These are phyloP conservation scores for Kwoniella pini DNA, from an alignment of 768 basidiomycete genomes.

Conservation along the genomic window DNA sequence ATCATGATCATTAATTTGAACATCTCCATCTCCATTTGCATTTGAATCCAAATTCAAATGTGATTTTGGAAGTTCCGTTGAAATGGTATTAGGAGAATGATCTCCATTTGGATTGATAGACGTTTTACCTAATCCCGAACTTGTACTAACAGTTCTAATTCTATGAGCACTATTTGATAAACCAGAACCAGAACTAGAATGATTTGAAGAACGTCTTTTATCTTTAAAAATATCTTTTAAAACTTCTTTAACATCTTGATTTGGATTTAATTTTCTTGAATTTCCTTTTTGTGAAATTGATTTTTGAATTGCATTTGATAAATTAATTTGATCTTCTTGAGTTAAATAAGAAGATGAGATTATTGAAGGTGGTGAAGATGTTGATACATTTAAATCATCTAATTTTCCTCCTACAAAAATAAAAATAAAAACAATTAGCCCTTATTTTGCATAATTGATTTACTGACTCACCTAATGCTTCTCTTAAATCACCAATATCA, in stretches of 20 bases:
- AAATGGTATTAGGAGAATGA: too few relatives aligned
- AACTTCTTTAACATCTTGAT: slow-evolving; percentile 42
- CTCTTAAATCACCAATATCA: slow-evolving; percentile 82
- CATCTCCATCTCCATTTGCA: background rate
- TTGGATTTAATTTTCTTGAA: background rate
- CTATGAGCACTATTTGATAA: background rate
- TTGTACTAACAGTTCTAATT: background rate
- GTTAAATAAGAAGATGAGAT: slow-evolving; percentile 21
- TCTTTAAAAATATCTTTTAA: slow-evolving; percentile 52
- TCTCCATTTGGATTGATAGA: too few relatives aligned
- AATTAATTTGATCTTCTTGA: slow-evolving; percentile 10
- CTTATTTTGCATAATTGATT: too few relatives aligned
- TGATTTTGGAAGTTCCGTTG: too few relatives aligned
- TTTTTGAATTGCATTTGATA: background rate
- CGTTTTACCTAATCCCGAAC: background rate
- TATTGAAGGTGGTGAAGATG: slow-evolving; percentile 28
- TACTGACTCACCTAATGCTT: slow-evolving; percentile 66
- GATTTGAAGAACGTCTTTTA: slow-evolving; percentile 25
- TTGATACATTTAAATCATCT: slow-evolving; percentile 14
- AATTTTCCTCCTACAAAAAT: slow-evolving; percentile 15
- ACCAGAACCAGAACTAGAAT: background rate
- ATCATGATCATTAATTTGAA: background rate
- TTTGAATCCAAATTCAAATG: too few relatives aligned
- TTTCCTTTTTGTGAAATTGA: slow-evolving; percentile 7
- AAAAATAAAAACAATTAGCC: background rate